phyloP scores from a whole-genome alignment of 768 basidiomycete species.

The Coprinopsis strossmayeri region DNA sequence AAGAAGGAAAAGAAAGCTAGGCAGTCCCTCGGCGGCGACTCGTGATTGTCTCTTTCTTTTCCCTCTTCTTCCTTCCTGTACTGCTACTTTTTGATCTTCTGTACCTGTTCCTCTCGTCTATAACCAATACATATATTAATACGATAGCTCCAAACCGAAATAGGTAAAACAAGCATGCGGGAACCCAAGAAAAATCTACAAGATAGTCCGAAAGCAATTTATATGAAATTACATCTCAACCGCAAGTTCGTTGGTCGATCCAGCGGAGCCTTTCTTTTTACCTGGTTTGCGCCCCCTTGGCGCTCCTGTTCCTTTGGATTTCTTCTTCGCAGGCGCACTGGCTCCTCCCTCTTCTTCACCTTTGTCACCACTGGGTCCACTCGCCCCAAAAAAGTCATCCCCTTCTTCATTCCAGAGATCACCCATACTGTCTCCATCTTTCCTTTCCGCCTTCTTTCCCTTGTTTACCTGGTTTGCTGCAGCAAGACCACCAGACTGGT shows the following conservation, averaged over 20 bases:
- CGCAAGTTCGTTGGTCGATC: neutral
- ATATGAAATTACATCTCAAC: slow-evolving; percentile 8
- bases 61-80: neutral
- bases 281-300: slow-evolving; percentile 34
- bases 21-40: slow-evolving; percentile 35
- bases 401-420: slow-evolving; percentile 86
- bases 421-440: slow-evolving; percentile 32
- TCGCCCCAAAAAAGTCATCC: slow-evolving; percentile 69
- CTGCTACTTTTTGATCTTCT: no score
- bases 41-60: slow-evolving; percentile 6
- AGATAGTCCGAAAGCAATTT: neutral
- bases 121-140: slow-evolving; percentile 1
- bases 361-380: slow-evolving; percentile 20
- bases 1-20: slow-evolving; percentile 65
- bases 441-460: slow-evolving; percentile 22
- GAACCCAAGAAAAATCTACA: neutral
- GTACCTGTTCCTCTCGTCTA: no score
- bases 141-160: neutral
- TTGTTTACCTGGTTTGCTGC: slow-evolving; percentile 20
- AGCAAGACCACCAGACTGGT: slow-evolving; percentile 37
- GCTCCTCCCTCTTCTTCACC: slow-evolving; percentile 34
- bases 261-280: slow-evolving; percentile 25
- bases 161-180: no score
- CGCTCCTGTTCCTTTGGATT: slow-evolving; percentile 26
- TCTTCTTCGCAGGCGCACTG: slow-evolving; percentile 36